Percentiles rank a stretch among this genome's conserved stretches.
These are phyloP conservation scores for Hemerocallis citrina DNA, from an alignment of 106 monocot species.

Conservation along the genomic window DNA sequence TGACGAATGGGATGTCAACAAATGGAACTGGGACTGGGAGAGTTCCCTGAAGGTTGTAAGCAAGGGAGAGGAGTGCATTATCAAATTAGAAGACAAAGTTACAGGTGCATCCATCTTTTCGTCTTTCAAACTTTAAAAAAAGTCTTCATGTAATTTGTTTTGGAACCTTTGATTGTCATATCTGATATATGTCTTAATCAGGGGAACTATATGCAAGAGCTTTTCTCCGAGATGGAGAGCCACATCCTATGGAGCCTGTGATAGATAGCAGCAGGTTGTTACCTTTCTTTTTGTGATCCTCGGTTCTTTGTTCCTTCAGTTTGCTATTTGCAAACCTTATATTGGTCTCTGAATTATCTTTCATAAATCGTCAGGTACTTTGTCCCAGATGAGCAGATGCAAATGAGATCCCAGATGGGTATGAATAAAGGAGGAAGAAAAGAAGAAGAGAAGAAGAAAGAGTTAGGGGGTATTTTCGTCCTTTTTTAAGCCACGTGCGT, in stretches of 20 bases:
- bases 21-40: constrained; percentile 98
- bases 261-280: constrained; percentile 96
- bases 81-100: constrained; percentile 75
- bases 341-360: neutral
- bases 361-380: no score
- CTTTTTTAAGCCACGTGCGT: no score
- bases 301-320: no score
- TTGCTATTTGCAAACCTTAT: no score
- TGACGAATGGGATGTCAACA: constrained; percentile 99
- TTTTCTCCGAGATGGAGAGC: constrained; percentile 80
- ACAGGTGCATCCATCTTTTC: constrained; percentile 43
- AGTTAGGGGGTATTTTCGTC: no score
- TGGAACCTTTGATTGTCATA: no score
- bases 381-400: no score
- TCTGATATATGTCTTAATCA: constrained; percentile 28
- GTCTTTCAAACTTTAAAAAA: neutral
- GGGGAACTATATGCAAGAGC: constrained; percentile 95
- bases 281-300: neutral
- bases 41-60: constrained; percentile 82
- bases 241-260: constrained; percentile 91
- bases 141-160: neutral
- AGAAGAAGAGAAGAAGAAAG: no score
- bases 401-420: no score
- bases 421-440: no score
- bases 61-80: constrained; percentile 91